phyloP scores from a whole-genome alignment of 768 basidiomycete species.

The Amanita rubescens region DNA sequence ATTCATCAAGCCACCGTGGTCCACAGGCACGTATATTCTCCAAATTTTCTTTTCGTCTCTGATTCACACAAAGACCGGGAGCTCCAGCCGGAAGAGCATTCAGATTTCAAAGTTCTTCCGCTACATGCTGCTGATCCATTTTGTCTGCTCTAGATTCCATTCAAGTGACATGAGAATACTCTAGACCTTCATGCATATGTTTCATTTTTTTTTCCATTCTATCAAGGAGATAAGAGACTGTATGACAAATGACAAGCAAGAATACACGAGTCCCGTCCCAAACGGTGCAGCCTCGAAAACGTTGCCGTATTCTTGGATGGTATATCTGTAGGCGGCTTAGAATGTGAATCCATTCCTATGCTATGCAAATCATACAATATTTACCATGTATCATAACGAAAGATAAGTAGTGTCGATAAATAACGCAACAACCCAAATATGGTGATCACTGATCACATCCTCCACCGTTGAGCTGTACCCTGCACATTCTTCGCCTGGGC shows the following conservation, averaged over 20 bases:
- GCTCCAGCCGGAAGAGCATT: background rate
- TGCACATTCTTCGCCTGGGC: background rate
- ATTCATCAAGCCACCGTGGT: background rate
- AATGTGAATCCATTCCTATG: background rate
- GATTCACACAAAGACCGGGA: background rate
- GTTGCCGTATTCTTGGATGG: too few species aligned
- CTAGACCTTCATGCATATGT: too few species aligned
- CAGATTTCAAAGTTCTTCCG: background rate
- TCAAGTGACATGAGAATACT: too few species aligned
- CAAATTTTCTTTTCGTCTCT: background rate
- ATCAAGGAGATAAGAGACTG: too few species aligned
- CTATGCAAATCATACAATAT: background rate
- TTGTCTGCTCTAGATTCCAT: too few species aligned
- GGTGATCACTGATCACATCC: background rate
- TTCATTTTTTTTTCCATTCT: too few species aligned
- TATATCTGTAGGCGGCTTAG: too few species aligned
- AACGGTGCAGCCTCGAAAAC: background rate
- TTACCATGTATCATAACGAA: background rate
- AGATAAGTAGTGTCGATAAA: background rate
- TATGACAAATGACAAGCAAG: background rate
- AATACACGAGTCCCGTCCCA: background rate
- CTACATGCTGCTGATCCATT: background rate
- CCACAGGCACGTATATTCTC: background rate
- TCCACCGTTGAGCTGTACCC: background rate
- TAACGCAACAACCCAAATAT: background rate